A percentile compares a stretch with the other conserved stretches of the same genome.
These are phyloP conservation scores for Lolium rigidum DNA, from an alignment of 176 grass and related monocot species.

Conservation along the genomic window DNA sequence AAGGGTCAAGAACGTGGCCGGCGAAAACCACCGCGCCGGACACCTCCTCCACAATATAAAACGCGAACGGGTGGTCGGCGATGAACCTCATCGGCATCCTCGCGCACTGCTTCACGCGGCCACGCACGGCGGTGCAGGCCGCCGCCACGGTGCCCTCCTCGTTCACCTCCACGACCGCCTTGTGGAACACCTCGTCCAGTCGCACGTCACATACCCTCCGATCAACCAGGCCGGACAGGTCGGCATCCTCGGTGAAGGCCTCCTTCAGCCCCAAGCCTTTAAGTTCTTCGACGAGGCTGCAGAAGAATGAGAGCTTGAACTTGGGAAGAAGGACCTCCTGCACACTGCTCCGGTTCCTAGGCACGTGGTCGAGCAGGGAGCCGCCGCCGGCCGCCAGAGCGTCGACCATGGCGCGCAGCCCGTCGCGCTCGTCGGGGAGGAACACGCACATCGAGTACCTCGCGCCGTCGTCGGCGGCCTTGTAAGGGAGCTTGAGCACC, in stretches of 20 bases:
- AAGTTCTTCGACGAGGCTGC: not conserved
- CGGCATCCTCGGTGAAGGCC: not conserved
- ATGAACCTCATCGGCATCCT: not conserved
- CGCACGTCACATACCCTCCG: not conserved
- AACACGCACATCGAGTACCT: conserved; percentile 41
- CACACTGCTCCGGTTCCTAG: not conserved
- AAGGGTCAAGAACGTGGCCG: not conserved
- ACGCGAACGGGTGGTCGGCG: conserved; percentile 19
- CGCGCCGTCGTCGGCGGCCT: not conserved
- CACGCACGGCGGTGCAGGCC: not conserved
- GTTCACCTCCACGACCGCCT: conserved; percentile 15
- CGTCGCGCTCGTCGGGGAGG: conserved; percentile 29
- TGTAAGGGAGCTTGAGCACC: not conserved
- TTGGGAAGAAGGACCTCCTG: not conserved
- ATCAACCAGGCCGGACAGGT: conserved; percentile 1
- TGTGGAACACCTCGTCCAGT: conserved; percentile 13
- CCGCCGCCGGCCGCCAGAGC: not conserved
- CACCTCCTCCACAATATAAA: conserved; percentile 15
- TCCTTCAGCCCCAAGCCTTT: not conserved
- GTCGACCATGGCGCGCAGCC: not conserved
- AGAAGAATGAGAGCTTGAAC: conserved; percentile 24
- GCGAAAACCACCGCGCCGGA: not conserved
- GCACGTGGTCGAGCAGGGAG: not conserved
- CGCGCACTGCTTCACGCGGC: not conserved
- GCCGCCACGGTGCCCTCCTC: not conserved